These are phyloP conservation scores for Blastocladiella britannica DNA, from an alignment of 192 early-diverging fungal species.

Conservation along the genomic window DNA sequence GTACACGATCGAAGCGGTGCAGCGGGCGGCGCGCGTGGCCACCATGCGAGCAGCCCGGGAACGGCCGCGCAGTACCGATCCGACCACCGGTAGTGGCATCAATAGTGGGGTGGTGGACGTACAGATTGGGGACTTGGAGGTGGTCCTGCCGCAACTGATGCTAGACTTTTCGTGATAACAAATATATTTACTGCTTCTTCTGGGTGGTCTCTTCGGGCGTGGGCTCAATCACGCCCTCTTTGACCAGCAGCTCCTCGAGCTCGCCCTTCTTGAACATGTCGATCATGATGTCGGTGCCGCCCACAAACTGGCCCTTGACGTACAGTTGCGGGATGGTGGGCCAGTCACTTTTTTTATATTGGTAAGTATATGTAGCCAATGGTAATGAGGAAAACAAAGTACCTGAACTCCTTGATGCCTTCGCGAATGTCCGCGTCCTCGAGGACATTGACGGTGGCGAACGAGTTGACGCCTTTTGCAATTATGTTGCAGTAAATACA, in stretches of 20 bases:
- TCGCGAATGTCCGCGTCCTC: conserved; percentile 75
- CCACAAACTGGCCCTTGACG: conserved; percentile 86
- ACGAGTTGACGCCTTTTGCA: conserved; percentile 45
- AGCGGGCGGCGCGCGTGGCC: too few species aligned
- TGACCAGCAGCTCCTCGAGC: conserved; percentile 52
- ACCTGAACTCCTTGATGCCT: conserved; percentile 85
- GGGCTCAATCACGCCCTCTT: conserved; percentile 40
- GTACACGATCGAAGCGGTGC: too few species aligned
- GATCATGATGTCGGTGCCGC: conserved; percentile 81
- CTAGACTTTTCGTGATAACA: too few species aligned
- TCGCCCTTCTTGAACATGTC: conserved; percentile 77
- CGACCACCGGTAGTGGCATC: too few species aligned
- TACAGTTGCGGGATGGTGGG: conserved; percentile 93
- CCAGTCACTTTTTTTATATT: conserved; percentile 39
- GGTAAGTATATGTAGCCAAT: neutral
- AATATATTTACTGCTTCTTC: conserved; percentile 2
- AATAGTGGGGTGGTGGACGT: too few species aligned
- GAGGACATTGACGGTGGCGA: conserved; percentile 62
- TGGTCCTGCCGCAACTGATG: too few species aligned
- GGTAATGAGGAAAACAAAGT: conserved; percentile 6
- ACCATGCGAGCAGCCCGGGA: too few species aligned
- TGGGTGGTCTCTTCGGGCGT: conserved; percentile 13
- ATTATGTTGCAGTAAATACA: conserved; percentile 4
- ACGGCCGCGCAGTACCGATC: too few species aligned
- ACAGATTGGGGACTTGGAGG: too few species aligned